A percentile compares a stretch with the other conserved stretches of the same genome.
phyloP scores from a whole-genome alignment of 768 basidiomycete species.

The Collybiopsis luxurians region DNA sequence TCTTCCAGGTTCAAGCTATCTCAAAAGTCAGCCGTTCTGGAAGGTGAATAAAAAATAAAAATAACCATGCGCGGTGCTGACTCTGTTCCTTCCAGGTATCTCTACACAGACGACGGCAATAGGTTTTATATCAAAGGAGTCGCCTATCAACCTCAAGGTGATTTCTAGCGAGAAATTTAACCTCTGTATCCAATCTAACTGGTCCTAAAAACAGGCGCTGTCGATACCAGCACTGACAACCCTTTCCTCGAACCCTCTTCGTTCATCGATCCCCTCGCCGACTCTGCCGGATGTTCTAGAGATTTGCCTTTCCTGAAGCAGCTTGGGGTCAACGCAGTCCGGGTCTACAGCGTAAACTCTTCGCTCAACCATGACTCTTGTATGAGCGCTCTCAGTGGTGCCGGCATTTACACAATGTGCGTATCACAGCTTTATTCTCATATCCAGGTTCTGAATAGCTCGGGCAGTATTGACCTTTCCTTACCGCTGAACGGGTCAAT shows the following conservation, averaged over 20 bases:
- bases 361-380: slow-evolving; percentile 83
- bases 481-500: slow-evolving; percentile 86
- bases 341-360: slow-evolving; percentile 85
- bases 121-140: slow-evolving; percentile 89
- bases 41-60: neutral
- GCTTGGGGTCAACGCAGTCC: slow-evolving; percentile 77
- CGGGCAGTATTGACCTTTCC: slow-evolving; percentile 75
- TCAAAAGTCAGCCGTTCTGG: slow-evolving; percentile 67
- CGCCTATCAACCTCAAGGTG: slow-evolving; percentile 83
- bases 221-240: slow-evolving; percentile 48
- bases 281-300: slow-evolving; percentile 63
- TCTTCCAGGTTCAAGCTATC: slow-evolving; percentile 61
- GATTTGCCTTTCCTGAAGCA: slow-evolving; percentile 77
- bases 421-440: slow-evolving; percentile 23
- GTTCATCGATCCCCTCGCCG: slow-evolving; percentile 78
- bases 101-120: slow-evolving; percentile 71
- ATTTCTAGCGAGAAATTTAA: slow-evolving; percentile 1
- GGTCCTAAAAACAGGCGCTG: slow-evolving; percentile 27
- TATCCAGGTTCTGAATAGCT: slow-evolving; percentile 3
- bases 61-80: neutral
- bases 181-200: neutral
- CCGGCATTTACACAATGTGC: slow-evolving; percentile 89
- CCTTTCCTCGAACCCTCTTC: slow-evolving; percentile 69
- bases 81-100: slow-evolving; percentile 45
- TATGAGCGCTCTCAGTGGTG: slow-evolving; percentile 72